phyloP scores from a whole-genome alignment of 495 filamentous ascomycete genomes.

The Hypoxylon rickii region DNA sequence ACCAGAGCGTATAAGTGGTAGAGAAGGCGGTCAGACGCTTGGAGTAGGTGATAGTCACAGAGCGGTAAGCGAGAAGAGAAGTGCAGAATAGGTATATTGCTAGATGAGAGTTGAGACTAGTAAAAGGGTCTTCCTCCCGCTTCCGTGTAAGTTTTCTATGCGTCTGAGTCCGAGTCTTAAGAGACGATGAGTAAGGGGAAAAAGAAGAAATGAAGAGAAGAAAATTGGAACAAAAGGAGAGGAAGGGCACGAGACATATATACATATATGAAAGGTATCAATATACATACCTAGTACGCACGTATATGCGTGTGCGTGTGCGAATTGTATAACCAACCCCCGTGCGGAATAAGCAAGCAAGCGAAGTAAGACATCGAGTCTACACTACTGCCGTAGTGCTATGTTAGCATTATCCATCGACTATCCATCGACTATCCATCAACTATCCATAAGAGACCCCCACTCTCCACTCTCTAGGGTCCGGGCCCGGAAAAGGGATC shows the following conservation, averaged over 20 bases:
- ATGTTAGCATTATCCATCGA: too few relatives aligned
- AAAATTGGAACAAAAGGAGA: neutral
- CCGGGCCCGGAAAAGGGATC: slow-evolving; percentile 18
- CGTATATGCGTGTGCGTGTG: neutral
- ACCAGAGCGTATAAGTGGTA: too few relatives aligned
- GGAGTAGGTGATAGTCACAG: slow-evolving; percentile 3
- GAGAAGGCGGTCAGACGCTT: slow-evolving; percentile 13
- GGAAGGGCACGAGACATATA: slow-evolving; percentile 23
- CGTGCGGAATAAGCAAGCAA: neutral
- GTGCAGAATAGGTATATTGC: neutral
- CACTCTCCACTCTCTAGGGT: neutral
- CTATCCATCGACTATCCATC: too few relatives aligned
- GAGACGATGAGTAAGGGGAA: neutral
- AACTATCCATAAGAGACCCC: neutral
- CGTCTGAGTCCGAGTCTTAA: neutral
- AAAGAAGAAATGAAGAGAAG: slow-evolving; percentile 1
- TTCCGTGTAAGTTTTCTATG: slow-evolving; percentile 2
- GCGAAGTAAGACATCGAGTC: slow-evolving; percentile 5
- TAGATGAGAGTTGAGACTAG: neutral
- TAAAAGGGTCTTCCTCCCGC: slow-evolving; percentile 23
- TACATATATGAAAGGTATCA: slow-evolving; percentile 10
- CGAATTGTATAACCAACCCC: neutral
- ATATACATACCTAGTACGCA: too few relatives aligned
- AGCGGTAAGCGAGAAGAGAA: slow-evolving; percentile 3
- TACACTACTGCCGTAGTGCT: neutral